Base-by-base conservation (phyloP, 257 asterid genomes). In the Solanum tarapatanum region DNA sequence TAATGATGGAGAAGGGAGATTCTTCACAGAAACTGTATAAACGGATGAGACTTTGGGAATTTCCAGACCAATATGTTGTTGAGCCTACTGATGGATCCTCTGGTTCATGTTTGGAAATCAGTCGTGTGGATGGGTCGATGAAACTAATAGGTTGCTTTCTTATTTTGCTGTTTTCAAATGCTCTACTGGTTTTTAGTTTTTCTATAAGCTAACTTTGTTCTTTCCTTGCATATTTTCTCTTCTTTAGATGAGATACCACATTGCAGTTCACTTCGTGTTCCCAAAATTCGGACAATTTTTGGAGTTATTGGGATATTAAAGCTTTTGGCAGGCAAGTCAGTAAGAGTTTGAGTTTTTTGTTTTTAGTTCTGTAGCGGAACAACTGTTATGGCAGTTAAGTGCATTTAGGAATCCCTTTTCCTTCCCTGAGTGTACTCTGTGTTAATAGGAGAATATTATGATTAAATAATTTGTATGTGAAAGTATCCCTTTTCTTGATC, bases 21-120 rank as follows among this genome's bases (percentile, higher is more conserved):
- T 94, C 93, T 79, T 88, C 92, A 17, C 94, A 88, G 89, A 95
- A 94, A 94, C 93, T 94, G 79, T 93, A 90, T 86, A 91, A 90
- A 74, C 83, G 96, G 89, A 92, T 97, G 98, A 93, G 98, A 36
- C 92, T 97, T 17, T 95, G 98, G 98, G 98, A 97, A 90, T 97
- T 97, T 72, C 93, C 96, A 4, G 96, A 94, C 87, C 96, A 95
- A 70, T 97, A 94, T 55, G 89, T 97, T n/a, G 80, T 97, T 33
- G 98, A 97, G 92, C 98, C 99, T 4, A 93, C 93, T 43, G 98
- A 95, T 86, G 98, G 99, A 62, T 94, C 98, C 68, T 93, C 95
- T 39, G 93, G 93, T 45, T 93, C 95, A n/a, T 93, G 90, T 86
- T 86, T 95, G 90, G 87, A 92, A 70, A 90, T 97, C 91, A 94